phyloP scores from a whole-genome alignment of 1,139 yeast genomes.

The Nakaseomyces kungkrabaensis region DNA sequence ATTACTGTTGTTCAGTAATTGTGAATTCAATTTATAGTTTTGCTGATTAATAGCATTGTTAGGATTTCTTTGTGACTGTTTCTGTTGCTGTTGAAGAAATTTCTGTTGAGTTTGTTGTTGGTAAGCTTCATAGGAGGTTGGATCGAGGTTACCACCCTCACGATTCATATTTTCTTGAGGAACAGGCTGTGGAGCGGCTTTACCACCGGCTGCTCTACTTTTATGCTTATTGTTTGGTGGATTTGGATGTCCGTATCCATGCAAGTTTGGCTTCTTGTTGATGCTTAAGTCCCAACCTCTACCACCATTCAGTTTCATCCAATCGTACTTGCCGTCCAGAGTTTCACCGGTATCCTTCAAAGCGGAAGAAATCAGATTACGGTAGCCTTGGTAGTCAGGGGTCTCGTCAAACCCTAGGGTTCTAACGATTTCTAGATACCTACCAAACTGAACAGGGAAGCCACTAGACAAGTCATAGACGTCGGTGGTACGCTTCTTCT shows the following conservation, averaged over 20 bases:
- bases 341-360: slow-evolving; percentile 47
- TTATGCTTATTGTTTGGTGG: slow-evolving; percentile 39
- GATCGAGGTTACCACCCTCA: slow-evolving; percentile 20
- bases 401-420: slow-evolving; percentile 65
- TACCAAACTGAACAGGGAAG: slow-evolving; percentile 68
- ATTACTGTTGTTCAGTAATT: slow-evolving; percentile 9
- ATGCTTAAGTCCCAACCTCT: slow-evolving; percentile 75
- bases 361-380: slow-evolving; percentile 52
- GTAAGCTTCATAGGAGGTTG: slow-evolving; percentile 31
- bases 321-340: slow-evolving; percentile 68
- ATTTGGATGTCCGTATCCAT: slow-evolving; percentile 70
- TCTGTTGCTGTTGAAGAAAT: slow-evolving; percentile 18
- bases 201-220: slow-evolving; percentile 15
- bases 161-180: slow-evolving; percentile 15
- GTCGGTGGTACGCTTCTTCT: slow-evolving; percentile 64
- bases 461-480: slow-evolving; percentile 60
- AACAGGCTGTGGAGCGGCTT: slow-evolving; percentile 19
- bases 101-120: slow-evolving; percentile 30
- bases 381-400: slow-evolving; percentile 67
- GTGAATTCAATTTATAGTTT: slow-evolving; percentile 7
- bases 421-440: slow-evolving; percentile 62
- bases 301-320: slow-evolving; percentile 78
- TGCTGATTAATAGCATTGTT: slow-evolving; percentile 2
- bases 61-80: slow-evolving; percentile 18
- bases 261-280: slow-evolving; percentile 70